phyloP scores from a whole-genome alignment of 2,329 filamentous ascomycete species.

The Incumbomyces lentus region DNA sequence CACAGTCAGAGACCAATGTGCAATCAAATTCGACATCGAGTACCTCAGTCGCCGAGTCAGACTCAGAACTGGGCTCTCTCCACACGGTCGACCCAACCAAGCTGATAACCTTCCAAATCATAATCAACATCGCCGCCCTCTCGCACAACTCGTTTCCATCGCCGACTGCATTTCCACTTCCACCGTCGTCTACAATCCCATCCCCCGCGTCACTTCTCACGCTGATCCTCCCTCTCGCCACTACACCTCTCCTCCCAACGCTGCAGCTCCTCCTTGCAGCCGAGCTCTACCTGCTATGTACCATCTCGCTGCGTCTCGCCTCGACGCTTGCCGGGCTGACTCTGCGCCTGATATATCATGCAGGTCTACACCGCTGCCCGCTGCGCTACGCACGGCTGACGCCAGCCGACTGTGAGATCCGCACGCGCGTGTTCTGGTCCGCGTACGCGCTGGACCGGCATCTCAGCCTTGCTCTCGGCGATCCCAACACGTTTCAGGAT shows the following conservation, averaged over 20 bases:
- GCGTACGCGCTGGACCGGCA: conserved; percentile 34
- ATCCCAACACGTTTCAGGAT: conserved; percentile 33
- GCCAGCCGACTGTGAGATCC: conserved; percentile 30
- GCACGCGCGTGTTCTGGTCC: conserved; percentile 34
- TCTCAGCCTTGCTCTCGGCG: conserved; percentile 30
- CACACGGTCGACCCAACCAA: conserved; percentile 22
- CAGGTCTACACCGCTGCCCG: conserved; percentile 43
- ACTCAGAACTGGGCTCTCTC: conserved; percentile 3
- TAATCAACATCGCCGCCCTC: conserved; percentile 38
- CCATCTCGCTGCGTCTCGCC: conserved; percentile 40
- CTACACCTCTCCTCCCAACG: conserved; percentile 29
- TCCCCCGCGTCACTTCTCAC: conserved; percentile 26
- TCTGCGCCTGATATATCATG: conserved; percentile 38
- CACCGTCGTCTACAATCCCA: not conserved
- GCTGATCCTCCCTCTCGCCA: conserved; percentile 29
- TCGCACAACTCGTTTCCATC: not conserved
- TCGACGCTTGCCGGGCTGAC: conserved; percentile 40
- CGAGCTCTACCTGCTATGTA: conserved; percentile 40
- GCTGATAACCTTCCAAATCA: conserved; percentile 37
- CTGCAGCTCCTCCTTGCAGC: conserved; percentile 41
- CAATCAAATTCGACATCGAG: too few relatives aligned
- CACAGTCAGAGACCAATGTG: too few relatives aligned
- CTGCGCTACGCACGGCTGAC: conserved; percentile 40
- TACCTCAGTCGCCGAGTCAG: too few relatives aligned
- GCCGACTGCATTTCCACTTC: not conserved